These are phyloP conservation scores for Colletotrichum abscissum DNA, from an alignment of 2,329 filamentous ascomycete genomes.

Conservation along the genomic window DNA sequence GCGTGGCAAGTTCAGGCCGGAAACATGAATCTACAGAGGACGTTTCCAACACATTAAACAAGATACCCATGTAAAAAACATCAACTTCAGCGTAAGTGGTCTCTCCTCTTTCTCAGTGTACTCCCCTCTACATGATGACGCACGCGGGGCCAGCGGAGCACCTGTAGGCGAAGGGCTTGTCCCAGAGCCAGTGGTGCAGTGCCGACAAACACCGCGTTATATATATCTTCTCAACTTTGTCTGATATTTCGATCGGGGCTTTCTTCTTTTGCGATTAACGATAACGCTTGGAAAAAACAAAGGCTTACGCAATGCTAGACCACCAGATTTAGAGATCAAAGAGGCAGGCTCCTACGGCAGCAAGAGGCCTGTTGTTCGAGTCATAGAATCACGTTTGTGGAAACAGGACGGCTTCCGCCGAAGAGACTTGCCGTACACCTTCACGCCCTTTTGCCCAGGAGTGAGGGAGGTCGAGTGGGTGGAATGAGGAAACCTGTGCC, in stretches of 20 bases:
- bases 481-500: slow-evolving; percentile 9
- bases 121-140: slow-evolving; percentile 57
- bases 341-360: not conserved
- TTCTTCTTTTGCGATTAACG: not conserved
- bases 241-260: slow-evolving; percentile 54
- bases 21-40: slow-evolving; percentile 47
- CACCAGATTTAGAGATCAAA: not conserved
- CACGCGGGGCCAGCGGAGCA: slow-evolving; percentile 63
- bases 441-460: not conserved
- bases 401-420: not conserved
- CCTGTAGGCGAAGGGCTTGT: slow-evolving; percentile 35
- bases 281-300: not conserved
- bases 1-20: slow-evolving; percentile 70
- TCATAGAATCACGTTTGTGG: not conserved
- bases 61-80: slow-evolving; percentile 22
- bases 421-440: not conserved
- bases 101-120: not conserved
- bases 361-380: not conserved
- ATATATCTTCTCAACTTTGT: slow-evolving; percentile 73
- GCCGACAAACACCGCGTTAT: slow-evolving; percentile 73
- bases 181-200: slow-evolving; percentile 48
- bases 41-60: slow-evolving; percentile 13
- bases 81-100: slow-evolving; percentile 36
- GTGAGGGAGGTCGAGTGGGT: not conserved
- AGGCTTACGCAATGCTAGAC: not conserved